phyloP scores from a whole-genome alignment of 2,329 filamentous ascomycete genomes.

The Aspergillus caelatus region DNA sequence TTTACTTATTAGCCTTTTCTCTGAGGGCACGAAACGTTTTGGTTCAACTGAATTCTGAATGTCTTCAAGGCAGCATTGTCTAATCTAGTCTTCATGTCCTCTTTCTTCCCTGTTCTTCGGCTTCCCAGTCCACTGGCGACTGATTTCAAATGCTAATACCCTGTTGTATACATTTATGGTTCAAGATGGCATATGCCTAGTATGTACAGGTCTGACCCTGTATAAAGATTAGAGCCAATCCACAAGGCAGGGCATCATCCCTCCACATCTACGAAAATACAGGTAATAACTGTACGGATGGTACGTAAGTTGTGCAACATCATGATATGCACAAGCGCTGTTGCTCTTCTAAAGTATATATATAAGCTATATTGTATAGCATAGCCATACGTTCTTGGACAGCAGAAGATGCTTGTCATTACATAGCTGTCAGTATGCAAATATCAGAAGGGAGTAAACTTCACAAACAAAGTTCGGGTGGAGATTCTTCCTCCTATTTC shows the following conservation, averaged over 20 bases:
- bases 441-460: neutral
- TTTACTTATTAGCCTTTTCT: neutral
- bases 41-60: neutral
- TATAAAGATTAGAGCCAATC: neutral
- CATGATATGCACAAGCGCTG: neutral
- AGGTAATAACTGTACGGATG: neutral
- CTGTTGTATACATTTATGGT: constrained; percentile 17
- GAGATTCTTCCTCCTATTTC: neutral
- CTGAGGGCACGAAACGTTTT: too few species aligned
- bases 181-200: constrained; percentile 6
- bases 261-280: neutral
- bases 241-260: neutral
- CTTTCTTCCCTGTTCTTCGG: neutral
- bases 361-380: neutral
- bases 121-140: constrained; percentile 1
- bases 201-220: constrained; percentile 11
- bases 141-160: constrained; percentile 15
- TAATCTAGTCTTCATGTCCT: constrained; percentile 6
- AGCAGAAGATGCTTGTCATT: neutral
- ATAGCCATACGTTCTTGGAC: neutral
- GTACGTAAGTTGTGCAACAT: neutral
- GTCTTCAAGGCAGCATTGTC: neutral
- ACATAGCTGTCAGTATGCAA: neutral
- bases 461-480: neutral
- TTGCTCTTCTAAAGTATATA: neutral